Conservation (phyloP, 2,329 filamentous ascomycete species). For the Trichoderma sp. region DNA sequence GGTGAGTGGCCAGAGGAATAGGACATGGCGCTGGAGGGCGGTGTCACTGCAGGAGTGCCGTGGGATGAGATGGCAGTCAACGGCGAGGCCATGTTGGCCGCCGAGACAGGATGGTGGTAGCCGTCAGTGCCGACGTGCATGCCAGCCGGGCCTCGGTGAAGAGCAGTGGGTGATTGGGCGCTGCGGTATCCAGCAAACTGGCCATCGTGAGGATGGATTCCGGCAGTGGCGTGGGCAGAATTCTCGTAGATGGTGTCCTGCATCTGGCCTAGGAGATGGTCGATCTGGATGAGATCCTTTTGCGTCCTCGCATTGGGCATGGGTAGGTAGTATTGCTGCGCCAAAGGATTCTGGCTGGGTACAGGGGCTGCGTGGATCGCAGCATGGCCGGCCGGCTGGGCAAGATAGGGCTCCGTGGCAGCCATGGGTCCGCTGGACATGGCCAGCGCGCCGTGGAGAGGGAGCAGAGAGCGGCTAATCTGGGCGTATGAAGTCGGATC, state of each 20-base stretch:
- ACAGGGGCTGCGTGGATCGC: slow-evolving; percentile 56
- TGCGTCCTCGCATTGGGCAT: slow-evolving; percentile 90
- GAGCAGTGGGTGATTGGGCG: slow-evolving; percentile 54
- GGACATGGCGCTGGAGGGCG: slow-evolving; percentile 72
- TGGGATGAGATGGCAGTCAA: slow-evolving; percentile 60
- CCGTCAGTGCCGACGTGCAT: slow-evolving; percentile 40
- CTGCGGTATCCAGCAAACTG: slow-evolving; percentile 59
- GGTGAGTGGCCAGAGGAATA: slow-evolving; percentile 79
- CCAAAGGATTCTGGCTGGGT: slow-evolving; percentile 58
- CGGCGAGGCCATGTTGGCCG: slow-evolving; percentile 63
- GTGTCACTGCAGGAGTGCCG: slow-evolving; percentile 75
- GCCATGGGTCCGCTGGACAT: slow-evolving; percentile 56
- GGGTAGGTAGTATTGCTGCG: slow-evolving; percentile 82
- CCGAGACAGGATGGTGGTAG: slow-evolving; percentile 46
- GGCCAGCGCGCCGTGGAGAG: slow-evolving; percentile 71
- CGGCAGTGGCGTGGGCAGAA: slow-evolving; percentile 77
- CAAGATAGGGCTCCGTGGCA: slow-evolving; percentile 53
- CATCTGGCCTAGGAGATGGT: slow-evolving; percentile 93
- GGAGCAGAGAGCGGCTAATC: slow-evolving; percentile 84
- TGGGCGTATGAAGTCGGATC: slow-evolving; percentile 88
- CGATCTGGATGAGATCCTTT: slow-evolving; percentile 89
- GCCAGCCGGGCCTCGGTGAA: slow-evolving; percentile 41
- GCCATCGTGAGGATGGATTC: slow-evolving; percentile 75
- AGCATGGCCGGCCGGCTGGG: slow-evolving; percentile 45
- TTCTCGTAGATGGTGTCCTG: slow-evolving; percentile 95